These are phyloP conservation scores for Termitomyces sp. DNA, from an alignment of 768 basidiomycete genomes.

Conservation along the genomic window DNA sequence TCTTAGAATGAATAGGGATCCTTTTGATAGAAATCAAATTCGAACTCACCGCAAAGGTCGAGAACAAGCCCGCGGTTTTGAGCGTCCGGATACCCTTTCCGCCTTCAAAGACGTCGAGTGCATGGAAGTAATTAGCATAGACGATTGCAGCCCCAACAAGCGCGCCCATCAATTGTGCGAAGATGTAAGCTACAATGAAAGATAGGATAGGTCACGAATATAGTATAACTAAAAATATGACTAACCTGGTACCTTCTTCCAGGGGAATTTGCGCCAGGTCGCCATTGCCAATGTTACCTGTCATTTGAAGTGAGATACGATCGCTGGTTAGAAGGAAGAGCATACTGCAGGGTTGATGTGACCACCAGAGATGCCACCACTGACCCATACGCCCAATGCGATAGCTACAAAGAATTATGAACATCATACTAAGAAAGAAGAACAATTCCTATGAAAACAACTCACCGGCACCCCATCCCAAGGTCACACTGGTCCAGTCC, in stretches of 20 bases:
- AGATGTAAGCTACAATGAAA: constrained; percentile 38
- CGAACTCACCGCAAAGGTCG: constrained; percentile 54
- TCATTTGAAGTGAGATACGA: constrained; percentile 2
- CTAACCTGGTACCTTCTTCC: constrained; percentile 61
- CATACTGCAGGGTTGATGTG: constrained; percentile 39
- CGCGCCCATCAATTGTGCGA: constrained; percentile 62
- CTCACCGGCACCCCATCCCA: constrained; percentile 43
- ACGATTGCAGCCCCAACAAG: constrained; percentile 54
- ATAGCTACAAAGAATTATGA: constrained; percentile 25
- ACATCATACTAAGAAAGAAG: background rate
- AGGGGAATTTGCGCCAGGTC: constrained; percentile 62
- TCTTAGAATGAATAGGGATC: background rate
- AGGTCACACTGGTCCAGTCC: constrained; percentile 39
- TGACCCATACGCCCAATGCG: constrained; percentile 46
- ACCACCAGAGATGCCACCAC: constrained; percentile 47
- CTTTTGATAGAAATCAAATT: background rate
- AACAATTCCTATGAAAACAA: background rate
- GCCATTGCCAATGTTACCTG: constrained; percentile 62
- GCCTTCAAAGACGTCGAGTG: constrained; percentile 63
- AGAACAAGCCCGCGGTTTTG: constrained; percentile 53
- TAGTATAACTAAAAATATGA: background rate
- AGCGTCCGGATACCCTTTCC: constrained; percentile 50
- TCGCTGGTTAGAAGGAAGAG: background rate
- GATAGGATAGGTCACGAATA: background rate
- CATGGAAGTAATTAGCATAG: constrained; percentile 68